Conservation (phyloP, 371 early-diverging fungal genomes). For the Circinella umbellata region DNA sequence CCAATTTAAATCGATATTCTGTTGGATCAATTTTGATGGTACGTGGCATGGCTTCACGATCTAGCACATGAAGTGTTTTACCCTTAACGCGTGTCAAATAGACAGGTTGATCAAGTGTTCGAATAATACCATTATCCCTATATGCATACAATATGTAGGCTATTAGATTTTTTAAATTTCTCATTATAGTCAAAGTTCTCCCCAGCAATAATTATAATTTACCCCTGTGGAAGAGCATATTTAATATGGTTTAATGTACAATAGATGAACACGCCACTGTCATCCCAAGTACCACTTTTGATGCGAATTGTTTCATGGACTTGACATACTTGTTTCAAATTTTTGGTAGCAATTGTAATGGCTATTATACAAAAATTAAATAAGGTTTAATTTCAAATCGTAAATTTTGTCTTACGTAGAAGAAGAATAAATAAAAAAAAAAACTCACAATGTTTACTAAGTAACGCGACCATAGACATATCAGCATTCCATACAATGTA, state of each 20-base stretch:
- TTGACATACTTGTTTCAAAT: constrained; percentile 81
- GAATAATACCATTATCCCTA: constrained; percentile 93
- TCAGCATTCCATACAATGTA: constrained; percentile 92
- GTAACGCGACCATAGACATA: constrained; percentile 82
- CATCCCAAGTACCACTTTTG: constrained; percentile 96
- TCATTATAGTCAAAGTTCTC: not conserved
- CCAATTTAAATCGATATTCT: constrained; percentile 97
- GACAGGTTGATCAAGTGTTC: constrained; percentile 93
- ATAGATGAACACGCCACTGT: constrained; percentile 91
- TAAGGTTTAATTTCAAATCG: too few species aligned
- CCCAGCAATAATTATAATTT: constrained; percentile 18
- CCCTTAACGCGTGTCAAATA: constrained; percentile 89
- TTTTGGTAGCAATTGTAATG: constrained; percentile 85
- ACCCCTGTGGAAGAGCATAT: constrained; percentile 93
- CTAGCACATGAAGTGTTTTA: constrained; percentile 83
- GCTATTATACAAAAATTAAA: constrained; percentile 35
- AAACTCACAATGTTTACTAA: constrained; percentile 87
- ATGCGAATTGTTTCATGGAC: constrained; percentile 98
- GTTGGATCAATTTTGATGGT: constrained; percentile 93
- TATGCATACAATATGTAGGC: not conserved
- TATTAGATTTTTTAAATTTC: too few species aligned
- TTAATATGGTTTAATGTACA: constrained; percentile 98
- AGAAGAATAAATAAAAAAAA: too few species aligned
- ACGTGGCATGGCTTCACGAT: constrained; percentile 86
- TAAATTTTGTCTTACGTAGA: too few species aligned